A percentile compares a stretch with the other conserved stretches of the same genome.
phyloP scores from a whole-genome alignment of 139 green algal genomes.

The Volvox africanus region DNA sequence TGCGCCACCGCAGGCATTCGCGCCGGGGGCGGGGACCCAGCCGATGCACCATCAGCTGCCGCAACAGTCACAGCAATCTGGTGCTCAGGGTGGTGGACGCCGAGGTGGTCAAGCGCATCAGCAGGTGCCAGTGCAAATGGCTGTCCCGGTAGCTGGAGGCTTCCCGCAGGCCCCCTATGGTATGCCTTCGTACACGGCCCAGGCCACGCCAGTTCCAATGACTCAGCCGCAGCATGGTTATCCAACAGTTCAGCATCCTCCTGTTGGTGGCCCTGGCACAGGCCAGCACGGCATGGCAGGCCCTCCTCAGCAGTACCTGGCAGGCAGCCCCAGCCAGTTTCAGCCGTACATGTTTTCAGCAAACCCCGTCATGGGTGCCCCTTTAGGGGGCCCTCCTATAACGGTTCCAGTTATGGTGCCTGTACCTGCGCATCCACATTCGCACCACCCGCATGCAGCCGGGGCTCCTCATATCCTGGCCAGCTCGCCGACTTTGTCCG shows the following conservation, averaged over 20 bases:
- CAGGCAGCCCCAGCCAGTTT: slow-evolving; percentile 42
- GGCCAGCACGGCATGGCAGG: not conserved
- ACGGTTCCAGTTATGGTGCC: not conserved
- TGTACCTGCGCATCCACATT: slow-evolving; percentile 3
- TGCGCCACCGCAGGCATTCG: slow-evolving; percentile 8
- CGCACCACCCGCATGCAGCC: not conserved
- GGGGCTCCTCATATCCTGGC: not conserved
- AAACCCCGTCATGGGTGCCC: not conserved
- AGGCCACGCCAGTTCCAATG: slow-evolving; percentile 20
- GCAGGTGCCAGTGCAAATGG: slow-evolving; percentile 12
- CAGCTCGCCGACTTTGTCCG: not conserved
- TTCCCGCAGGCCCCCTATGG: slow-evolving; percentile 22
- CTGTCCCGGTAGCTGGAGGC: not conserved
- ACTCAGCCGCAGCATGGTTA: slow-evolving; percentile 10
- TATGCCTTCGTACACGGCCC: slow-evolving; percentile 2
- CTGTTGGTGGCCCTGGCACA: not conserved
- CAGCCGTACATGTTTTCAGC: not conserved
- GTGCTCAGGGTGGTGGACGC: not conserved
- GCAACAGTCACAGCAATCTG: slow-evolving; percentile 15
- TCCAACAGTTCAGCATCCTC: not conserved
- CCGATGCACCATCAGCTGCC: not conserved
- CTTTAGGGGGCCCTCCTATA: not conserved
- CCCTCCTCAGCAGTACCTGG: slow-evolving; percentile 26
- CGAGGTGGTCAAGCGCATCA: not conserved
- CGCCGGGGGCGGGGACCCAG: not conserved